These are phyloP conservation scores for Candida jianshihensis DNA, from an alignment of 805 yeast genomes.

Conservation along the genomic window DNA sequence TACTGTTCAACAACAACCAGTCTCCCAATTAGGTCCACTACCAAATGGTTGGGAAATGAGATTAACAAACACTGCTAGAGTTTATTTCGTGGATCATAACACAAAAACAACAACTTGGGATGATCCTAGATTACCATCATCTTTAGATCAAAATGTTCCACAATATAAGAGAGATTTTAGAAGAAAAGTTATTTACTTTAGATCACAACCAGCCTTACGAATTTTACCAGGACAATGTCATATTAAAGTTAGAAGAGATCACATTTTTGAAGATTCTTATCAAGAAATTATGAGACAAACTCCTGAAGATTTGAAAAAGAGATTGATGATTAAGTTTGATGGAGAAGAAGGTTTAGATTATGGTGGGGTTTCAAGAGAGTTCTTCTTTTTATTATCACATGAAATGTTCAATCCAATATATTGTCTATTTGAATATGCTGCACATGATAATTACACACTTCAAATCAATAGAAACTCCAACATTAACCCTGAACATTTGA, in stretches of 20 bases:
- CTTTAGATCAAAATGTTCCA: slow-evolving; percentile 96
- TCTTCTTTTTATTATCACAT: slow-evolving; percentile 91
- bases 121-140: slow-evolving; percentile 96
- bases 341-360: slow-evolving; percentile 99
- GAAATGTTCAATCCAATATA: slow-evolving; percentile 99
- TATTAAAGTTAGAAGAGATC: slow-evolving; percentile 94
- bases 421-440: slow-evolving; percentile 94
- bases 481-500: slow-evolving; percentile 95
- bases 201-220: slow-evolving; percentile 96
- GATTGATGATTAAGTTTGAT: slow-evolving; percentile 96
- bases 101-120: slow-evolving; percentile 99
- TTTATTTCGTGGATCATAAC: slow-evolving; percentile 97
- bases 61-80: slow-evolving; percentile 96
- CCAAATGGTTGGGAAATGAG: slow-evolving; percentile 99
- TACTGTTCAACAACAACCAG: slow-evolving; percentile 96
- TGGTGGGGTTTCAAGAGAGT: slow-evolving; percentile 99
- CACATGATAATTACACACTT: slow-evolving; percentile 95
- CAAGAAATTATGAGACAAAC: slow-evolving; percentile 99
- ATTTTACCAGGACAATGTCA: slow-evolving; percentile 98
- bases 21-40: slow-evolving; percentile 92
- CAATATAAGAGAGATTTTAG: slow-evolving; percentile 98
- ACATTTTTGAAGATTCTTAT: slow-evolving; percentile 93
- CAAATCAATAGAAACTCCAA: slow-evolving; percentile 97
- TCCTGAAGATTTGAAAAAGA: slow-evolving; percentile 95
- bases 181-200: slow-evolving; percentile 92